Conservation (phyloP, 495 filamentous ascomycete species). For the Ascobolus immersus region DNA sequence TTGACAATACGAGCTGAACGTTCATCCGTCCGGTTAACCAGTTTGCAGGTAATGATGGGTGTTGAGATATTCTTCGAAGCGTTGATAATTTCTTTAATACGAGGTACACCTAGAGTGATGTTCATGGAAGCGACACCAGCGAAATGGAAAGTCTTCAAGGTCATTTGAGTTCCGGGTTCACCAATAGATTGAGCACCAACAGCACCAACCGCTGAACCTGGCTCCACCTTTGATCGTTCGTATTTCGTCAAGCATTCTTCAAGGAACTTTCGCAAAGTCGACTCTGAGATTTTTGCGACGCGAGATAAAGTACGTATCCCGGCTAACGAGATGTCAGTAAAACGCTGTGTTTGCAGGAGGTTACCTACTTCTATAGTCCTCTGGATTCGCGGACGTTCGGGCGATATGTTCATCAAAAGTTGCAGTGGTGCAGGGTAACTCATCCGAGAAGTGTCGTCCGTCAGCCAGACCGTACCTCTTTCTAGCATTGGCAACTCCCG, state of each 20-base stretch:
- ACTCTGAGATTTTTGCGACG: slow-evolving; percentile 53
- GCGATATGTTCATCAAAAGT: no score
- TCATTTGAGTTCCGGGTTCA: slow-evolving; percentile 98
- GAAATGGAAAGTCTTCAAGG: slow-evolving; percentile 98
- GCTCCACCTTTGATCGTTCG: slow-evolving; percentile 64
- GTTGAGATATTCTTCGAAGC: slow-evolving; percentile 81
- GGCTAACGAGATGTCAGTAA: no score
- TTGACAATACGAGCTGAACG: slow-evolving; percentile 66
- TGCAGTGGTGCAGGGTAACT: no score
- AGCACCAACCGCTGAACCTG: slow-evolving; percentile 90
- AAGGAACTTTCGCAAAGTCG: slow-evolving; percentile 49
- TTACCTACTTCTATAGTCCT: no score
- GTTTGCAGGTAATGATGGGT: slow-evolving; percentile 65
- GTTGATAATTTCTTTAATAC: slow-evolving; percentile 99
- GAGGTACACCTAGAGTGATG: slow-evolving; percentile 93
- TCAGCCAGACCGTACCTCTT: slow-evolving; percentile 11
- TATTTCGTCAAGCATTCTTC: slow-evolving; percentile 67
- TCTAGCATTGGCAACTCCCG: slow-evolving; percentile 27
- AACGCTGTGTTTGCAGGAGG: no score
- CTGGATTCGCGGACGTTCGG: no score
- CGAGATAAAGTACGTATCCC: no score
- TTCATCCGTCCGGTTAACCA: slow-evolving; percentile 42
- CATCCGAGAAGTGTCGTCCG: no score
- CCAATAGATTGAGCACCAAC: slow-evolving; percentile 95
- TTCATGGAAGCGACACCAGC: slow-evolving; percentile 98